phyloP scores from a whole-genome alignment of 164 flowering plant genomes.

The Vitis vinifera region DNA sequence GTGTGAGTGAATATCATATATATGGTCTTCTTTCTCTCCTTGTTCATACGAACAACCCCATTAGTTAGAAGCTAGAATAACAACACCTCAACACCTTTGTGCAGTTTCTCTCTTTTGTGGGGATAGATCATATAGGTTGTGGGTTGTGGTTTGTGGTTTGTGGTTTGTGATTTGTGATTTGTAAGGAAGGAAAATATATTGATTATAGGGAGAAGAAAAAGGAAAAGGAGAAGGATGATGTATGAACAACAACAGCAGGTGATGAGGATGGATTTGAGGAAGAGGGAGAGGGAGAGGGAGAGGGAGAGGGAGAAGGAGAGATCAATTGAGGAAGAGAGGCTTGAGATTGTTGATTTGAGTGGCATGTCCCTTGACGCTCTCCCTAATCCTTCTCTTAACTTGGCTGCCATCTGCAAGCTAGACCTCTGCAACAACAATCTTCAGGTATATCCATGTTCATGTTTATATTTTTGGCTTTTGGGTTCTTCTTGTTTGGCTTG shows the following conservation, averaged over 20 bases:
- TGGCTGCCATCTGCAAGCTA: constrained; percentile 54
- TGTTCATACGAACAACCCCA: too few relatives aligned
- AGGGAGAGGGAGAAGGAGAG: constrained; percentile 10
- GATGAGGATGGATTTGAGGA: neutral
- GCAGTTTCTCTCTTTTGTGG: too few relatives aligned
- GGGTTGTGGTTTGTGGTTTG: too few relatives aligned
- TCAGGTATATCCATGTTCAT: constrained; percentile 37
- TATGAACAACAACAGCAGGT: constrained; percentile 10
- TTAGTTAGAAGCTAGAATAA: too few relatives aligned
- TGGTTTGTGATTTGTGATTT: too few relatives aligned
- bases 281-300: constrained; percentile 2
- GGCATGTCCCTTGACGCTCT: constrained; percentile 60
- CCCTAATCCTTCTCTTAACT: constrained; percentile 59
- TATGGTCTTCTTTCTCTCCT: too few relatives aligned
- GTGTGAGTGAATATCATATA: too few relatives aligned
- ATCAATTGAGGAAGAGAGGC: constrained; percentile 27
- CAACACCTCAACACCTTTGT: too few relatives aligned
- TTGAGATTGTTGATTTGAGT: constrained; percentile 64
- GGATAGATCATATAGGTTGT: too few relatives aligned
- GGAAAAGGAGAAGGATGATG: constrained; percentile 5
- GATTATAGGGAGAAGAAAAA: too few relatives aligned
- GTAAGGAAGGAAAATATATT: too few relatives aligned
- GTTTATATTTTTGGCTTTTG: neutral
- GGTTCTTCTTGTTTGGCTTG: too few relatives aligned
- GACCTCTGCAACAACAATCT: constrained; percentile 86